phyloP scores from a whole-genome alignment of 2,329 filamentous ascomycete genomes.

The Leptodontidium sp. region DNA sequence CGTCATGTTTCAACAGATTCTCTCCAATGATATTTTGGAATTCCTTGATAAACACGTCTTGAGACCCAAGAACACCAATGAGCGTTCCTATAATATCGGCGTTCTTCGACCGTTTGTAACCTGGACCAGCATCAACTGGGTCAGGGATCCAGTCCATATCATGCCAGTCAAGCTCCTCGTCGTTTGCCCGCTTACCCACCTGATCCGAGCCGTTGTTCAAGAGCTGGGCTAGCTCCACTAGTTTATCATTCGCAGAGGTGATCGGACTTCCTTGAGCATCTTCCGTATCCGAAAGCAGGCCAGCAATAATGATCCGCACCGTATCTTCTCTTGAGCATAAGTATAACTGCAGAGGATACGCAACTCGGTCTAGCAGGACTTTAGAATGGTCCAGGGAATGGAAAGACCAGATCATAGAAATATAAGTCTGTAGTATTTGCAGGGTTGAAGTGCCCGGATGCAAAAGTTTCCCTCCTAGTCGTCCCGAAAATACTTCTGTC shows the following conservation, averaged over 20 bases:
- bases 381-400: conserved; percentile 79
- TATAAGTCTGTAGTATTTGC: conserved; percentile 79
- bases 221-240: conserved; percentile 72
- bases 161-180: conserved; percentile 84
- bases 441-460: conserved; percentile 80
- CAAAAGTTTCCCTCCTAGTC: conserved; percentile 71
- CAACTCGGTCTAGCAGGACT: conserved; percentile 78
- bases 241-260: conserved; percentile 56
- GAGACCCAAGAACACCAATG: conserved; percentile 85
- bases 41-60: conserved; percentile 93
- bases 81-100: conserved; percentile 93
- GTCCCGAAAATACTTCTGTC: conserved; percentile 72
- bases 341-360: conserved; percentile 77
- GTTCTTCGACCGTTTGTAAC: conserved; percentile 88
- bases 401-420: conserved; percentile 80
- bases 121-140: conserved; percentile 89
- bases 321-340: conserved; percentile 80
- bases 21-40: conserved; percentile 90
- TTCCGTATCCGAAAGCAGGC: conserved; percentile 70
- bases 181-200: conserved; percentile 60
- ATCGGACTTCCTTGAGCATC: conserved; percentile 47
- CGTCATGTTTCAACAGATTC: conserved; percentile 72
- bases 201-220: conserved; percentile 57
- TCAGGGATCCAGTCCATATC: conserved; percentile 95
- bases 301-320: conserved; percentile 78